Percentiles rank a stretch among this genome's conserved stretches.
Evolutionary conservation across 2,329 filamentous ascomycete genomes (phyloP).

Genomic region (Fusarium pseudograminearum): DNA sequence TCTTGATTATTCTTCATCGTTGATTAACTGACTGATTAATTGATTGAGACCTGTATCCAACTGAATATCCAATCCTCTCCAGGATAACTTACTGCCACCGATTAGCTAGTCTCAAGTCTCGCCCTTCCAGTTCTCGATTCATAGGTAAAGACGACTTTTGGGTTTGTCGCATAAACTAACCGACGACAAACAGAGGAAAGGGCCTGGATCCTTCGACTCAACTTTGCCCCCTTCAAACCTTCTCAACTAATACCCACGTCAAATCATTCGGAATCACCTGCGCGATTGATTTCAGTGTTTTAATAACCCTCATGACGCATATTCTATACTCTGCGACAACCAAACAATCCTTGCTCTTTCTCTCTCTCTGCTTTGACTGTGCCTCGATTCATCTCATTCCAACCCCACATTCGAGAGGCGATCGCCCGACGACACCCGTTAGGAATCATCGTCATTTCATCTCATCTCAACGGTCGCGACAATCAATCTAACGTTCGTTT

Average conservation of each 20-base stretch:
- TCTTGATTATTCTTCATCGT: background rate
- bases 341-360: slow-evolving; percentile 7
- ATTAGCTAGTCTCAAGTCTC: slow-evolving; percentile 5
- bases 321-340: background rate
- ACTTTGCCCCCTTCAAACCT: slow-evolving; percentile 34
- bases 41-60: background rate
- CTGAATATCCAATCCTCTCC: slow-evolving; percentile 6
- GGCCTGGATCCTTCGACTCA: slow-evolving; percentile 20
- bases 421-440: slow-evolving; percentile 35
- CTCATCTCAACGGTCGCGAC: slow-evolving; percentile 19
- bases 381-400: slow-evolving; percentile 33
- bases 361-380: slow-evolving; percentile 17
- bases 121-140: background rate
- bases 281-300: background rate
- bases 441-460: slow-evolving; percentile 14
- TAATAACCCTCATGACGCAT: background rate
- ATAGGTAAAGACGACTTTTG: slow-evolving; percentile 7
- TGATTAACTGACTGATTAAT: background rate
- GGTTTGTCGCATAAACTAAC: slow-evolving; percentile 10
- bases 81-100: slow-evolving; percentile 8
- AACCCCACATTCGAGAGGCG: slow-evolving; percentile 31
- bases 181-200: background rate
- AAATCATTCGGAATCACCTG: background rate
- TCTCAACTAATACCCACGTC: background rate
- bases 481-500: slow-evolving; percentile 1